Evolutionary conservation across 176 grass and related monocot species (phyloP).

Genomic region (Oryza glaberrima): DNA sequence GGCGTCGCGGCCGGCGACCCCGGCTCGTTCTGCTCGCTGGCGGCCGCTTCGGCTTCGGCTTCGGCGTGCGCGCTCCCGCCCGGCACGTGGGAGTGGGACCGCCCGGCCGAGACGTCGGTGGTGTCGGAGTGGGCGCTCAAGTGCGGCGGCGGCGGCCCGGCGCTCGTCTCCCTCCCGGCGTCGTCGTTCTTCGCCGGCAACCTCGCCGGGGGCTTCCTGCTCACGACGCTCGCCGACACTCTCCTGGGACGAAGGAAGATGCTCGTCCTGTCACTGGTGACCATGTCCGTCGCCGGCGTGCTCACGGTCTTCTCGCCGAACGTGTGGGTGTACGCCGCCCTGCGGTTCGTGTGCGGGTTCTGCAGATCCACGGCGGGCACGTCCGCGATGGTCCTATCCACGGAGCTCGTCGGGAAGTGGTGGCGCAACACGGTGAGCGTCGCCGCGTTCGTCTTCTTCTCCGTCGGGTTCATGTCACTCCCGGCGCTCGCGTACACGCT

Average conservation of each 20-base stretch:
- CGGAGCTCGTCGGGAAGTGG: constrained; percentile 74
- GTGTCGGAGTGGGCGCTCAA: constrained; percentile 78
- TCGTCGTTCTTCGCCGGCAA: constrained; percentile 84
- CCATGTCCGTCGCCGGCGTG: constrained; percentile 65
- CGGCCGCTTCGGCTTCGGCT: not conserved
- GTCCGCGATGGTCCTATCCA: constrained; percentile 70
- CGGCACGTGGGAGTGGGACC: constrained; percentile 72
- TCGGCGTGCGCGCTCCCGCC: constrained; percentile 58
- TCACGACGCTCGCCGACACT: constrained; percentile 85
- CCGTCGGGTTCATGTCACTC: constrained; percentile 79
- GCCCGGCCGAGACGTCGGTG: constrained; percentile 41
- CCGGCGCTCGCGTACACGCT: constrained; percentile 69
- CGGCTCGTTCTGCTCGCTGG: constrained; percentile 19
- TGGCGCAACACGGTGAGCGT: constrained; percentile 78
- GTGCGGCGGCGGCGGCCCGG: constrained; percentile 51
- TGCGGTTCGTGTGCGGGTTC: constrained; percentile 72
- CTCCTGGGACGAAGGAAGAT: constrained; percentile 75
- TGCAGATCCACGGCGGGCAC: constrained; percentile 62
- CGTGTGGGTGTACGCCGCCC: constrained; percentile 77
- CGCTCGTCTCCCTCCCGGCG: constrained; percentile 70
- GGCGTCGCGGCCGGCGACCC: not conserved
- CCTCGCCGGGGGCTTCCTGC: constrained; percentile 69
- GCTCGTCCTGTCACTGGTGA: constrained; percentile 52
- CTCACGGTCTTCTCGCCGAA: constrained; percentile 66
- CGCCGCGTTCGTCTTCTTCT: constrained; percentile 67